Conservation (phyloP, 306 rosid species). For the Gynostemma pentaphyllum region DNA sequence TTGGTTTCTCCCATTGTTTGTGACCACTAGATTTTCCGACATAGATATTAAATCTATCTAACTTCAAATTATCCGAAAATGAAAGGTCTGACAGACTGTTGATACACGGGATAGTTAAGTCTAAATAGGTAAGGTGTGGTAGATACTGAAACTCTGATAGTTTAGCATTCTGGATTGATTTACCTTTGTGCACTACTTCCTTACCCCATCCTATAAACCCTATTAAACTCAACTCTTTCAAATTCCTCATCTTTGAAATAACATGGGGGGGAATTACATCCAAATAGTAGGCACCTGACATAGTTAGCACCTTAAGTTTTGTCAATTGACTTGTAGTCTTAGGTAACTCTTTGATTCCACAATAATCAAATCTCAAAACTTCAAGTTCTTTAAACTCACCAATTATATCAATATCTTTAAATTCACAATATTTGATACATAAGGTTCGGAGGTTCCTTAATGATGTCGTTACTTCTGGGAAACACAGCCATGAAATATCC, state of each 20-base stretch:
- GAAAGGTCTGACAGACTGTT: neutral
- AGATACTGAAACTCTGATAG: slow-evolving; percentile 1
- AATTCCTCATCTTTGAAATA: neutral
- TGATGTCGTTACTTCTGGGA: neutral
- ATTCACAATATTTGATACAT: neutral
- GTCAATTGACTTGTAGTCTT: neutral
- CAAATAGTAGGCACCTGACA: neutral
- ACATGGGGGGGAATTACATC: slow-evolving; percentile 1
- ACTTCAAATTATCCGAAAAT: neutral
- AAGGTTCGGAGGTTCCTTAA: slow-evolving; percentile 1
- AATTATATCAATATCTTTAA: neutral
- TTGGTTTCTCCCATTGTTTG: too few species aligned
- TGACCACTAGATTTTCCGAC: too few species aligned
- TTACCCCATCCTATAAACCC: neutral
- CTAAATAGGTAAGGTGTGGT: neutral
- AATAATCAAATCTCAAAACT: neutral
- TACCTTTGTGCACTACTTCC: neutral
- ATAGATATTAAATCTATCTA: neutral
- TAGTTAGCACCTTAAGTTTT: neutral
- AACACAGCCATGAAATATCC: neutral
- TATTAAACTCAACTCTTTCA: slow-evolving; percentile 3
- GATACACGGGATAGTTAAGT: neutral
- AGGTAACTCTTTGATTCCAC: neutral
- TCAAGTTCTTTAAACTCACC: neutral
- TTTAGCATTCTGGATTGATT: neutral